Percentiles rank a stretch among this genome's conserved stretches.
Evolutionary conservation across 1,139 yeast genomes (phyloP).

Genomic region (Candida mesenterica): DNA sequence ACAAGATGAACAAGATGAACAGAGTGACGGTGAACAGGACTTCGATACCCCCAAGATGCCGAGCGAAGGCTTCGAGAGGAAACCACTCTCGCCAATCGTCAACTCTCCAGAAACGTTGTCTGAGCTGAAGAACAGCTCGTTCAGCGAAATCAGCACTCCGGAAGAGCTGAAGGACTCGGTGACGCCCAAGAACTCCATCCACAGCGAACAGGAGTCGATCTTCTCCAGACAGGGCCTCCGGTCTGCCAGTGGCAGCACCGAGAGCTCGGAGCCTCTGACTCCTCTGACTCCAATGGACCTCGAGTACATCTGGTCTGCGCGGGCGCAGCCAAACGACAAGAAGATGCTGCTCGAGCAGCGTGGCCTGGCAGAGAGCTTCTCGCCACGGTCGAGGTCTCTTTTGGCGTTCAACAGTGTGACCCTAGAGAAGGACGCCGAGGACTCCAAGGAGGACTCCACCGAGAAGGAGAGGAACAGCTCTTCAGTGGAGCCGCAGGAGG

Average conservation of each 20-base stretch:
- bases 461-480: too few relatives aligned
- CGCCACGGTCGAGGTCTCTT: neutral
- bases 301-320: constrained; percentile 1
- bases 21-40: too few relatives aligned
- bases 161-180: neutral
- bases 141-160: neutral
- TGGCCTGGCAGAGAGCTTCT: neutral
- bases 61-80: neutral
- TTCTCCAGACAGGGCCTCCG: constrained; percentile 9
- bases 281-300: constrained; percentile 2
- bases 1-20: neutral
- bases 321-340: neutral
- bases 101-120: too few relatives aligned
- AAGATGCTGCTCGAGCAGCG: neutral
- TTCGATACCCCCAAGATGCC: neutral
- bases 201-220: constrained; percentile 19
- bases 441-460: neutral
- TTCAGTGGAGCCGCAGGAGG: too few relatives aligned
- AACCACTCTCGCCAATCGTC: too few relatives aligned
- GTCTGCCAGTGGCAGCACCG: constrained; percentile 6
- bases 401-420: neutral
- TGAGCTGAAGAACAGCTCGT: neutral
- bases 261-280: constrained; percentile 2
- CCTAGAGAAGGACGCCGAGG: neutral
- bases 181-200: constrained; percentile 7